A percentile compares a stretch with the other conserved stretches of the same genome.
Evolutionary conservation across 805 yeast species (phyloP).

Genomic region (Candida easanensis): DNA sequence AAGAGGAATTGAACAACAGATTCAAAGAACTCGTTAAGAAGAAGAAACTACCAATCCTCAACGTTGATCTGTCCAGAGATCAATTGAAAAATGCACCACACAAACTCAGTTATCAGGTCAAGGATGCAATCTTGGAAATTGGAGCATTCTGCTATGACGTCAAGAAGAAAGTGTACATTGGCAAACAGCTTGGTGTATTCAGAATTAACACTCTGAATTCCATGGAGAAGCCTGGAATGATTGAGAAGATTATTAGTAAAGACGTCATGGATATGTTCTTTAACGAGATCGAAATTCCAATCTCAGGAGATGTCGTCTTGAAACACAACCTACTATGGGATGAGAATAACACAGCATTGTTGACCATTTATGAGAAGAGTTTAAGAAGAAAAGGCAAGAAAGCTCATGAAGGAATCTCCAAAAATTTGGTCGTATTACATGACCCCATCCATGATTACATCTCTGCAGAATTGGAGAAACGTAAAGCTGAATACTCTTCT

Average conservation of each 20-base stretch:
- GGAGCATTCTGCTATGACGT: conserved; percentile 82
- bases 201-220: conserved; percentile 89
- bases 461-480: conserved; percentile 55
- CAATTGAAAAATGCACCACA: conserved; percentile 36
- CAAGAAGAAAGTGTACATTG: conserved; percentile 52
- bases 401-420: conserved; percentile 27
- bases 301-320: conserved; percentile 19
- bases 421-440: conserved; percentile 55
- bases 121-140: conserved; percentile 68
- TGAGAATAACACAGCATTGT: conserved; percentile 83
- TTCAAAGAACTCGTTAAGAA: conserved; percentile 53
- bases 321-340: conserved; percentile 87
- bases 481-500: conserved; percentile 46
- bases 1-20: conserved; percentile 61
- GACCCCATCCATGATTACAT: conserved; percentile 90
- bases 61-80: conserved; percentile 36
- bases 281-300: conserved; percentile 41
- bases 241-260: conserved; percentile 53
- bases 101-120: conserved; percentile 48
- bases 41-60: conserved; percentile 32
- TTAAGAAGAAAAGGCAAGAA: conserved; percentile 29
- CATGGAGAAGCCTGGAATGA: conserved; percentile 79
- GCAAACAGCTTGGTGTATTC: conserved; percentile 88
- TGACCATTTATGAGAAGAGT: conserved; percentile 63
- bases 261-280: conserved; percentile 51